Evolutionary conservation across 495 filamentous ascomycete genomes (phyloP), one percentile per base, ranked within the genome.

Genomic region (Lindgomyces ingoldianus): DNA sequence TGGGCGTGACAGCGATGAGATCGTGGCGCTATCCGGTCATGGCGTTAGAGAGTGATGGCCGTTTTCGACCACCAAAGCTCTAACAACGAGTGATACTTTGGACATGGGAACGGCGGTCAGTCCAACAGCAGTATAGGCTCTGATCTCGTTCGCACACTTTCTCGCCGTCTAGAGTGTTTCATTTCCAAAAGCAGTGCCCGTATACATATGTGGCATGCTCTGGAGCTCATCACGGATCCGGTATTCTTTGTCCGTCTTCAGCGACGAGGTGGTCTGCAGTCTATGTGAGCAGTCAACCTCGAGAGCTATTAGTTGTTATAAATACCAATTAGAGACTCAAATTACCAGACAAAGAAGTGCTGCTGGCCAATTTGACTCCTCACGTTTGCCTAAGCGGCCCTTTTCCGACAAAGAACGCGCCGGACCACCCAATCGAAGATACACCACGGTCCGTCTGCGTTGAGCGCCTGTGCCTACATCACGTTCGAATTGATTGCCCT

Each of bases 221-320:
- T 59, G 47, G 53, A 73, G 51, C 41, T 52, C 57, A 65, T 60
- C 56, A 70, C 70, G 58, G 49, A 70, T 73, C 64, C 70, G 68
- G 68, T 58, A 49, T 57, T 57, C 64, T 64, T 65, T 68, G 61
- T 73, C 70, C 68, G 70, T 73, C 68, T 70, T 70, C 68, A 67
- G 68, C 70, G 47, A 59, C 47, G 48, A 55, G 52, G 33, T 68
- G 48, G 25, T 39, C 61, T 64, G 44, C 47, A 24, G 27, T 47
- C 41, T 62, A 70, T 60, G 68, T 70, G 53, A 68, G 64, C 64
- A 69, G 57, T 66, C 57, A 56, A 55, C 60, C 58, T 73, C 62
- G 57, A 73, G 56, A 33, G 22, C 55, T 45, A 61, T 27, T 25
- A 56, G 49, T 69, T 63, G 66, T 49, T 73, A 70, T 68, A 73